These are phyloP conservation scores for Dentiscutata heterogama DNA, from an alignment of 371 early-diverging fungal species.

Conservation along the genomic window DNA sequence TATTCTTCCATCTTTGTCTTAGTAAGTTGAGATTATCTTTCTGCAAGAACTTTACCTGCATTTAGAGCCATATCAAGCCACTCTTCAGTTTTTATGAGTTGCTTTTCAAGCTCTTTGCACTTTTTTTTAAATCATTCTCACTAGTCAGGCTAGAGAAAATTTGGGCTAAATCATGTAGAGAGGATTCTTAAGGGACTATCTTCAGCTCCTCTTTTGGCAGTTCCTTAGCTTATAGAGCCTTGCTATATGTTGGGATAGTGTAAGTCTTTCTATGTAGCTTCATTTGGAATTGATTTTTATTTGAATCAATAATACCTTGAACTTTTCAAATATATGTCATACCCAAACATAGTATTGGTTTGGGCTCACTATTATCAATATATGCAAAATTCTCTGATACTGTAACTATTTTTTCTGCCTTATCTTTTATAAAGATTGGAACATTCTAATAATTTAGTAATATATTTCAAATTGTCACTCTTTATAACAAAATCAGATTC, in stretches of 20 bases:
- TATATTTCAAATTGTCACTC: no score
- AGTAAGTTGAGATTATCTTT: slow-evolving; percentile 9
- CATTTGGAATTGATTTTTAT: no score
- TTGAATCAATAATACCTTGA: background rate
- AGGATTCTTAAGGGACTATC: background rate
- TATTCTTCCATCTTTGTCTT: background rate
- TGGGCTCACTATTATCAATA: background rate
- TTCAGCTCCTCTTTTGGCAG: background rate
- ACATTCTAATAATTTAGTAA: no score
- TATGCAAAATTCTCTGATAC: no score
- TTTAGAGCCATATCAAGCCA: slow-evolving; percentile 12
- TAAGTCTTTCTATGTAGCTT: no score
- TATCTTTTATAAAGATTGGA: no score
- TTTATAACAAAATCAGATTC: no score
- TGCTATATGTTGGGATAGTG: background rate
- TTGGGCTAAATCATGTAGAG: no score
- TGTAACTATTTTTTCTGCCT: no score
- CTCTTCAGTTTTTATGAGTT: slow-evolving; percentile 7
- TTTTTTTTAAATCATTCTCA: background rate
- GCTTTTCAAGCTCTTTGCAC: slow-evolving; percentile 18
- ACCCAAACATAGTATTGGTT: slow-evolving; percentile 9
- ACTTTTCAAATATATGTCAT: background rate
- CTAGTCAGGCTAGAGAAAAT: background rate
- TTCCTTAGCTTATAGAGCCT: background rate
- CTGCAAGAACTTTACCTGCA: slow-evolving; percentile 7